Percentiles rank a stretch among this genome's conserved stretches.
Conservation (phyloP, 2,329 filamentous ascomycete genomes). For the Aspergillus udagawae region DNA sequence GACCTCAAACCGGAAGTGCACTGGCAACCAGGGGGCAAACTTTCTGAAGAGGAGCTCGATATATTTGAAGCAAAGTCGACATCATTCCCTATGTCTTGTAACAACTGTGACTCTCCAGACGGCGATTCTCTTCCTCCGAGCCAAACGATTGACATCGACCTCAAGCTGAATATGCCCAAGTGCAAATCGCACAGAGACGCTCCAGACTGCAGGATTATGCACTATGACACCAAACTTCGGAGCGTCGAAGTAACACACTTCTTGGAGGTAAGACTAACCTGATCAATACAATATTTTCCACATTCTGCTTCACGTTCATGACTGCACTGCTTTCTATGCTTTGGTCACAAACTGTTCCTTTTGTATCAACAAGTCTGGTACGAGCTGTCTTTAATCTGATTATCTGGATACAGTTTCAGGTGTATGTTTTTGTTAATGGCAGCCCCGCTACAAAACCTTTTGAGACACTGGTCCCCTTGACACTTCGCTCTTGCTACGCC, state of each 20-base stretch:
- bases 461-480: slow-evolving; percentile 3
- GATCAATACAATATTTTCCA: not conserved
- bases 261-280: slow-evolving; percentile 9
- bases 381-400: not conserved
- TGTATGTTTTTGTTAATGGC: not conserved
- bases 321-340: too few relatives aligned
- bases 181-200: slow-evolving; percentile 5
- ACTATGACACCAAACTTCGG: slow-evolving; percentile 11
- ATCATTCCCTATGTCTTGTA: not conserved
- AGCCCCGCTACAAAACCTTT: not conserved
- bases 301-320: too few relatives aligned
- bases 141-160: not conserved
- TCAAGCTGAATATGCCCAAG: slow-evolving; percentile 9
- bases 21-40: not conserved
- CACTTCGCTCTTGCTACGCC: slow-evolving; percentile 13
- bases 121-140: not conserved
- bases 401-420: not conserved
- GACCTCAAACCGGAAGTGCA: not conserved
- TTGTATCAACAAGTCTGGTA: not conserved
- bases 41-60: not conserved
- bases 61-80: not conserved
- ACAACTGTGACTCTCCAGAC: not conserved
- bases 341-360: not conserved
- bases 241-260: slow-evolving; percentile 10
- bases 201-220: slow-evolving; percentile 7